A percentile compares a stretch with the other conserved stretches of the same genome.
phyloP scores from a whole-genome alignment of 2,329 filamentous ascomycete genomes.

The Penicillium sp. region DNA sequence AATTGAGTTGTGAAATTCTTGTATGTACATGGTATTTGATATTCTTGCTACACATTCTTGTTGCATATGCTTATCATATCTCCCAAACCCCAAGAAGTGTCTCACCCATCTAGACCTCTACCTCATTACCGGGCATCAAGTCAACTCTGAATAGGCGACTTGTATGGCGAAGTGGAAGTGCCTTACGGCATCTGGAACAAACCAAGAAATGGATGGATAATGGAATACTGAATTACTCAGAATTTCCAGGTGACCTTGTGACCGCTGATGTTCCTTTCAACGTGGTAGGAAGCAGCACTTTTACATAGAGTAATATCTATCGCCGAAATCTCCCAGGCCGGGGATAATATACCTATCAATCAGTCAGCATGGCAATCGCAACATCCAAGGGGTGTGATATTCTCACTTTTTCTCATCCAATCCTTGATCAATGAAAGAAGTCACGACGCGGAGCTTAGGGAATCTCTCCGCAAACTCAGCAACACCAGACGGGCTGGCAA shows the following conservation, averaged over 20 bases:
- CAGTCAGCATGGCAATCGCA: conserved; percentile 14
- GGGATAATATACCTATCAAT: conserved; percentile 81
- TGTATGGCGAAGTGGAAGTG: conserved; percentile 4
- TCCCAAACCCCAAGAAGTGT: conserved; percentile 1
- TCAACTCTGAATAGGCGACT: neutral
- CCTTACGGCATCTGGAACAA: neutral
- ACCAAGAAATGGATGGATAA: neutral
- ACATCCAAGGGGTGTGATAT: neutral
- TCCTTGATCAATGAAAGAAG: conserved; percentile 94
- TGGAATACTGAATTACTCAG: neutral
- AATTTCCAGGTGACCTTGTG: neutral
- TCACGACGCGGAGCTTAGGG: conserved; percentile 85
- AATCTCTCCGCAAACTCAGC: conserved; percentile 85
- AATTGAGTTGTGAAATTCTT: conserved; percentile 13
- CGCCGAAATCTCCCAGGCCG: conserved; percentile 91
- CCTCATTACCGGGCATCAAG: neutral
- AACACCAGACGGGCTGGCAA: conserved; percentile 93
- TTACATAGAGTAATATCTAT: conserved; percentile 90
- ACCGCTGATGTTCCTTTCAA: conserved; percentile 5
- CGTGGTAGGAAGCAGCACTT: neutral
- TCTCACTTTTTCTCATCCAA: conserved; percentile 94
- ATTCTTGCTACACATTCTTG: neutral
- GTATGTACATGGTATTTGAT: conserved; percentile 7
- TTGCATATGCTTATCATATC: conserved; percentile 4
- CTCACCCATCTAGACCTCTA: conserved; percentile 1